Percentiles rank a stretch among this genome's conserved stretches.
phyloP scores from a whole-genome alignment of 345 rosid species.

The Eucalyptus melliodora region DNA sequence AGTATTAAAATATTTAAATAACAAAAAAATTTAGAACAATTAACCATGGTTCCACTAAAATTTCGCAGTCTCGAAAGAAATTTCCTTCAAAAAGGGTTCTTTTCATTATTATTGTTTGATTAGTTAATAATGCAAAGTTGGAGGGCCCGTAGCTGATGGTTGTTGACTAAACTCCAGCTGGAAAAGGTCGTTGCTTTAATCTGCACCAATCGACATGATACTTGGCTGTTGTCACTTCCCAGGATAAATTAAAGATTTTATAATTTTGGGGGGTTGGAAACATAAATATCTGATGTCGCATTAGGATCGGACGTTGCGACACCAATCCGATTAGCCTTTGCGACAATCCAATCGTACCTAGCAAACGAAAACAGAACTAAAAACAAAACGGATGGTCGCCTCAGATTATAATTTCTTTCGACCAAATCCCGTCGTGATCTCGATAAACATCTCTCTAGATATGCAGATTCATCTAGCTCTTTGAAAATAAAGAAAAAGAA shows the following conservation, averaged over 20 bases:
- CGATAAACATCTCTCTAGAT: neutral
- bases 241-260: neutral
- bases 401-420: neutral
- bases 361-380: neutral
- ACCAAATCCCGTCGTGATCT: neutral
- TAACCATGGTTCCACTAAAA: too few species aligned
- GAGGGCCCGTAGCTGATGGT: neutral
- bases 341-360: neutral
- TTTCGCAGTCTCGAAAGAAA: neutral
- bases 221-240: neutral
- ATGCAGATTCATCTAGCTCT: neutral
- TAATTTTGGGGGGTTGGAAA: neutral
- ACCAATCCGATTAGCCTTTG: neutral
- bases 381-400: neutral
- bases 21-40: rapidly evolving
- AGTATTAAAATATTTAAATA: too few species aligned
- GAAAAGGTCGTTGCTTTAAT: neutral
- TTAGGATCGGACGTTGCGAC: neutral
- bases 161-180: neutral
- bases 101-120: neutral
- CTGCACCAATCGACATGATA: neutral
- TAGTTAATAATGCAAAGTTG: neutral
- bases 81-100: neutral
- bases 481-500: neutral
- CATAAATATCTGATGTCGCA: neutral